Percentiles rank a stretch among this genome's conserved stretches.
Conservation (phyloP, 2,329 filamentous ascomycete species). For the Alternaria arbusti region DNA sequence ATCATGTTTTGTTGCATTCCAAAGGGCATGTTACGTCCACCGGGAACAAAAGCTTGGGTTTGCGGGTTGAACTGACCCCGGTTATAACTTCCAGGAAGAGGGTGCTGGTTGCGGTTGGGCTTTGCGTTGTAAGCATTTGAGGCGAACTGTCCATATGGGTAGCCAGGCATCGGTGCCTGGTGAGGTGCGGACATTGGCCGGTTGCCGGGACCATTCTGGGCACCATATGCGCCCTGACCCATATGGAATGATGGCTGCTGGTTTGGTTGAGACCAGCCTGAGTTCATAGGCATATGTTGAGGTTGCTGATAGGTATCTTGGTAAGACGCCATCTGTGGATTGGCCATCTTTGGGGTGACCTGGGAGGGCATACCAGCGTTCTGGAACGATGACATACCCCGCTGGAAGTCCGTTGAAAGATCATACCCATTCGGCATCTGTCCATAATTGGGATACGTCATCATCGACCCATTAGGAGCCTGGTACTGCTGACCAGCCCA, state of each 20-base stretch:
- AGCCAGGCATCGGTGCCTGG: conserved; percentile 55
- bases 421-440: conserved; percentile 51
- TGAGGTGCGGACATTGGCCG: conserved; percentile 47
- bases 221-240: conserved; percentile 31
- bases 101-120: conserved; percentile 78
- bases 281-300: conserved; percentile 37
- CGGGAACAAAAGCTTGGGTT: conserved; percentile 88
- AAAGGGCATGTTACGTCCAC: conserved; percentile 50
- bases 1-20: conserved; percentile 41
- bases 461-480: conserved; percentile 28
- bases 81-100: conserved; percentile 83
- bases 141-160: conserved; percentile 81
- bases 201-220: conserved; percentile 33
- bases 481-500: conserved; percentile 45
- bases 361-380: conserved; percentile 41
- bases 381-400: conserved; percentile 55
- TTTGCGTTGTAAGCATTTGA: conserved; percentile 63
- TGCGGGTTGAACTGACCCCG: conserved; percentile 91
- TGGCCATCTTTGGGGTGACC: conserved; percentile 48
- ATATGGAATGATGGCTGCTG: conserved; percentile 39
- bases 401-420: conserved; percentile 54
- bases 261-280: conserved; percentile 42
- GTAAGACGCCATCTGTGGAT: conserved; percentile 42
- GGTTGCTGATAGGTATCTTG: conserved; percentile 42
- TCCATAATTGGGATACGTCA: conserved; percentile 38